Conservation (phyloP, 148 eudicot species). For the Fallopia convolvulus region DNA sequence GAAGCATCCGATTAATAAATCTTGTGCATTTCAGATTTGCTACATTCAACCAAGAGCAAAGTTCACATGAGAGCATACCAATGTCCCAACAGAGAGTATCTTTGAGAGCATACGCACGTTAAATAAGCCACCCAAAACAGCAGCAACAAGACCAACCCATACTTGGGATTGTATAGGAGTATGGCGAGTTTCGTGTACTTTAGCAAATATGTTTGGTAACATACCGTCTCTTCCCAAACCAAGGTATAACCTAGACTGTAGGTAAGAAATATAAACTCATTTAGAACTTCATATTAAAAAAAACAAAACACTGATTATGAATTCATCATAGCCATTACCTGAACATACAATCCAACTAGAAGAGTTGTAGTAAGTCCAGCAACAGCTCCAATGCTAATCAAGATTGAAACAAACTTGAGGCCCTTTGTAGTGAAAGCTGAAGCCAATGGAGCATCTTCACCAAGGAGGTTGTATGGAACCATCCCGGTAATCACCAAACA, state of each 20-base stretch:
- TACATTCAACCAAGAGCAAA: slow-evolving; percentile 7
- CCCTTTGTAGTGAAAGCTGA: slow-evolving; percentile 83
- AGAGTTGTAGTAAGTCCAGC: slow-evolving; percentile 98
- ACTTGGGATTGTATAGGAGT: slow-evolving; percentile 86
- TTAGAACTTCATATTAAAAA: not conserved
- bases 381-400: slow-evolving; percentile 92
- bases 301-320: not conserved
- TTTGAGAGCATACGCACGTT: slow-evolving; percentile 82
- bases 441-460: slow-evolving; percentile 91
- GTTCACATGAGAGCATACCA: slow-evolving; percentile 49
- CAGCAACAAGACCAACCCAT: slow-evolving; percentile 94
- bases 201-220: slow-evolving; percentile 73
- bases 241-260: slow-evolving; percentile 87
- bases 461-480: slow-evolving; percentile 73
- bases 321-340: slow-evolving; percentile 39
- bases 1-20: not conserved
- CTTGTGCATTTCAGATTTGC: slow-evolving; percentile 5
- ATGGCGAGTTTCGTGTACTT: slow-evolving; percentile 66
- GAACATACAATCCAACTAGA: slow-evolving; percentile 95
- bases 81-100: slow-evolving; percentile 86
- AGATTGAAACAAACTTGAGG: slow-evolving; percentile 64
- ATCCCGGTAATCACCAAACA: slow-evolving; percentile 96
- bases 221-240: slow-evolving; percentile 98
- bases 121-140: slow-evolving; percentile 70
- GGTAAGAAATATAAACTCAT: slow-evolving; percentile 14